Percentiles rank a stretch among this genome's conserved stretches.
Conservation (phyloP, 192 early-diverging fungal genomes). For the Dissophora ornata region DNA sequence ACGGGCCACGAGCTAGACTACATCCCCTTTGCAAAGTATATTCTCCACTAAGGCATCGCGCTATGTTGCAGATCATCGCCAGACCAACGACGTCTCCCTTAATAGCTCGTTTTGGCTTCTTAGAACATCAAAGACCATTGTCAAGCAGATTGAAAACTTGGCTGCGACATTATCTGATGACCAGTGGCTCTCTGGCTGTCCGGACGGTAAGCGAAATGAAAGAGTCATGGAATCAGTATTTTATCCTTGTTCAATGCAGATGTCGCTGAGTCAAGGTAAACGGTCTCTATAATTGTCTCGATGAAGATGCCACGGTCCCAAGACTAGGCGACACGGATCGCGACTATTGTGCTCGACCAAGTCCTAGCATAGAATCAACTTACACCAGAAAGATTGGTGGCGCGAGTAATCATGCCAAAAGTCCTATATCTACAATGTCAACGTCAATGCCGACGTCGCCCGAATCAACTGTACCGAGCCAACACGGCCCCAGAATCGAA, state of each 20-base stretch:
- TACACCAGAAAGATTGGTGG: neutral
- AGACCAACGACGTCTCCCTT: too few species aligned
- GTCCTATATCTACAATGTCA: too few species aligned
- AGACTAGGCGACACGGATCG: neutral
- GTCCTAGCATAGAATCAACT: neutral
- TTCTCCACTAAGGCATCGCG: neutral
- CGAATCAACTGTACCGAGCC: too few species aligned
- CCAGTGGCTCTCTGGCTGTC: neutral
- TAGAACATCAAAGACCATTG: conserved; percentile 15
- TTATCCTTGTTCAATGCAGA: too few species aligned
- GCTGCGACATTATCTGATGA: neutral
- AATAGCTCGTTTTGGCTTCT: too few species aligned
- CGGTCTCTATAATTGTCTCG: neutral
- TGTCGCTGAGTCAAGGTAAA: too few species aligned
- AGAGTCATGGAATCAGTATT: too few species aligned
- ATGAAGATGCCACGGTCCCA: conserved; percentile 8
- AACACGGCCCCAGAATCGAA: too few species aligned
- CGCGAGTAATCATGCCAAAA: neutral
- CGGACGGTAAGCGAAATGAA: neutral
- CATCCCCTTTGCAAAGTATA: conserved; percentile 25
- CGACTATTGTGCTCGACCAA: neutral
- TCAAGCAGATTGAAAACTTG: conserved; percentile 3
- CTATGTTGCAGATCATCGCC: neutral
- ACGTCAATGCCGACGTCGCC: too few species aligned
- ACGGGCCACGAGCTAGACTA: conserved; percentile 3